These are phyloP conservation scores for Exophiala bonariae DNA, from an alignment of 2,329 filamentous ascomycete genomes.

Conservation along the genomic window DNA sequence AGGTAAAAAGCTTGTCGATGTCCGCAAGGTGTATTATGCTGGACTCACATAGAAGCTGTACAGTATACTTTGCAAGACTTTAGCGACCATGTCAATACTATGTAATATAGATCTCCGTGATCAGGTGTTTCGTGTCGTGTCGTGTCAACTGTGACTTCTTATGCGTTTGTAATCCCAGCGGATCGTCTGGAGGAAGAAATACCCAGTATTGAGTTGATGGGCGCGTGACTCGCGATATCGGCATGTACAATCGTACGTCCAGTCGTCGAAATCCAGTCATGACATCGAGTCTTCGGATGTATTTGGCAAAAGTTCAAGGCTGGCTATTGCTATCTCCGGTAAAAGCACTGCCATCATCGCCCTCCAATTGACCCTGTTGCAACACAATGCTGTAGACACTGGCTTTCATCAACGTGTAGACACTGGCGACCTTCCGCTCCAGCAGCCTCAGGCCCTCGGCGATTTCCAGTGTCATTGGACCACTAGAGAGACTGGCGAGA, in stretches of 20 bases:
- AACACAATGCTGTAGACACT: slow-evolving; percentile 98
- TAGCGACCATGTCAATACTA: no score
- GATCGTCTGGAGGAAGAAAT: no score
- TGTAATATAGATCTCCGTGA: no score
- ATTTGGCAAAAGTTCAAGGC: no score
- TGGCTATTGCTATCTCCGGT: slow-evolving; percentile 5
- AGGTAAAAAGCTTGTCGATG: slow-evolving; percentile 94
- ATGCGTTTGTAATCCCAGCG: no score
- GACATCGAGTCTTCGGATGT: no score
- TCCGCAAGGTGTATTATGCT: slow-evolving; percentile 95
- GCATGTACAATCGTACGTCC: no score
- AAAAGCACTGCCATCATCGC: slow-evolving; percentile 8
- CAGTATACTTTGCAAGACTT: slow-evolving; percentile 1
- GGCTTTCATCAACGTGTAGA: slow-evolving; percentile 94
- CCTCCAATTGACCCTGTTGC: slow-evolving; percentile 85
- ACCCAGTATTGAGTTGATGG: no score
- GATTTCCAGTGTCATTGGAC: slow-evolving; percentile 73
- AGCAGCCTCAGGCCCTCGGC: slow-evolving; percentile 82
- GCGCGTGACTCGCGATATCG: no score
- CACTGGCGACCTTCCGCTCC: slow-evolving; percentile 90
- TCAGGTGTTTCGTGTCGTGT: no score
- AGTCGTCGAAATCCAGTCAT: no score
- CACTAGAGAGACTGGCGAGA: slow-evolving; percentile 64
- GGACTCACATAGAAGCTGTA: slow-evolving; percentile 59
- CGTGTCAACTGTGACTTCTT: no score